phyloP scores from a whole-genome alignment of 2,329 filamentous ascomycete genomes.

The Daldinia sp. region DNA sequence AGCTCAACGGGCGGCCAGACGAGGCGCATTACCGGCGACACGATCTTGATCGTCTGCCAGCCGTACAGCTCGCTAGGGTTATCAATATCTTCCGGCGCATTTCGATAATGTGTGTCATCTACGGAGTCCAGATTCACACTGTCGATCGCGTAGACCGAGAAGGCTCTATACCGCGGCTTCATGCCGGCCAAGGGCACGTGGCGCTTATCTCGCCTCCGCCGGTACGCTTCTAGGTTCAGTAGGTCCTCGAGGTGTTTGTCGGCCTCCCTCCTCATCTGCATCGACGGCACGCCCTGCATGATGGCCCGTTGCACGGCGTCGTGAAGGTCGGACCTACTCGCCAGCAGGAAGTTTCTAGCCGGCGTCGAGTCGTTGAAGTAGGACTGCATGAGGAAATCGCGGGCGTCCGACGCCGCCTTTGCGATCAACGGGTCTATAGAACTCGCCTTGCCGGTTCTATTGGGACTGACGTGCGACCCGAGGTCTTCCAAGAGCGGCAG shows the following conservation, averaged over 20 bases:
- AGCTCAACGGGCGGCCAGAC: not conserved
- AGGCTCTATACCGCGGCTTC: constrained; percentile 33
- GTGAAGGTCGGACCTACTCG: not conserved
- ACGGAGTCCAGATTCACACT: not conserved
- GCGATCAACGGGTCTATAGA: not conserved
- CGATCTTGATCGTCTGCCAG: constrained; percentile 37
- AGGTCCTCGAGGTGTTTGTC: not conserved
- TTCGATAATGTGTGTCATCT: constrained; percentile 2
- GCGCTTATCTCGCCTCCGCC: constrained; percentile 1
- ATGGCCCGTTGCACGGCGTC: not conserved
- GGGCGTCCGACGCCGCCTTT: not conserved
- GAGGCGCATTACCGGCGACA: constrained; percentile 37
- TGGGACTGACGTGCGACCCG: not conserved
- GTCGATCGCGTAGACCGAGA: constrained; percentile 28
- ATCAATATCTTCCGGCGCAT: not conserved
- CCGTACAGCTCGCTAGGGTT: constrained; percentile 22
- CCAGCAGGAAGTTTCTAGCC: not conserved
- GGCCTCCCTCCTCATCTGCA: not conserved
- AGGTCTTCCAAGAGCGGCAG: not conserved
- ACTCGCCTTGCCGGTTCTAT: no score
- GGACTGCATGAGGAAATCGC: not conserved
- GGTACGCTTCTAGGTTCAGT: constrained; percentile 9
- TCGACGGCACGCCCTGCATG: not conserved
- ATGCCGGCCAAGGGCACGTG: constrained; percentile 23
- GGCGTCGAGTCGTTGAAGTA: not conserved